Base-by-base conservation (phyloP, 305 asterid species). In the Plantago coronopus region DNA sequence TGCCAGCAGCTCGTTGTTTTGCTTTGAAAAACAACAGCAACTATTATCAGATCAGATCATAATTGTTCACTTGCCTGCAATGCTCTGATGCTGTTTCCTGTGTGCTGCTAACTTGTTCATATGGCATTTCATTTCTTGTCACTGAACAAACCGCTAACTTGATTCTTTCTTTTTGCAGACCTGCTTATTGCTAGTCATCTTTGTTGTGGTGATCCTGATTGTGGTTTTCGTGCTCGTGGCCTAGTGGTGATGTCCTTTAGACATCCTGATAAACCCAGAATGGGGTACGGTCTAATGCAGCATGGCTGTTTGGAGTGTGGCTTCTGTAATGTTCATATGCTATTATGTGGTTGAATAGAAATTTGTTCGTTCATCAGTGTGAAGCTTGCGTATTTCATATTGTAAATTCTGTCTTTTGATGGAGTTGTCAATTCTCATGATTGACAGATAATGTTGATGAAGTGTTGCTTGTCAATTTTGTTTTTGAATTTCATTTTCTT, bases 171-270 rank as follows among this genome's bases (percentile, higher is more conserved):
- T 1, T 51, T 60, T 61, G 81, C 93, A 90, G 97, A 66, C 87
- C 37, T 90, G 97, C 78, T 79, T 90, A 58, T 81, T 90, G 53
- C 80, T 90, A 48, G 97, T 90, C 72, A 87, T 90, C 43, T 83
- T 90, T 16, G 95, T 90, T 48, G 82, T 90, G 18, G 78, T 82
- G 70, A 82, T 90, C 65, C 83, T 85, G 67, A 90, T 90, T 53
- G 79, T 90, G 80, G 72, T 87, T 60, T 77, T 90, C 54, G 75
- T 90, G 54, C 88, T 87, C 37, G 90, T 75, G 27, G 87, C 90
- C 58, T 90, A 81, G 83, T 63, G 18, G 49, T 63, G 47, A 25
- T 37, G 57, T 53, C 61, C 17, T 19, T 31, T 38, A 10, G 66
- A 38, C 43, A 23, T 31, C 2, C 62, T 59, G 57, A n/a, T n/a